Conservation (phyloP, 257 asterid genomes). For the Solanum gracilifrons region DNA sequence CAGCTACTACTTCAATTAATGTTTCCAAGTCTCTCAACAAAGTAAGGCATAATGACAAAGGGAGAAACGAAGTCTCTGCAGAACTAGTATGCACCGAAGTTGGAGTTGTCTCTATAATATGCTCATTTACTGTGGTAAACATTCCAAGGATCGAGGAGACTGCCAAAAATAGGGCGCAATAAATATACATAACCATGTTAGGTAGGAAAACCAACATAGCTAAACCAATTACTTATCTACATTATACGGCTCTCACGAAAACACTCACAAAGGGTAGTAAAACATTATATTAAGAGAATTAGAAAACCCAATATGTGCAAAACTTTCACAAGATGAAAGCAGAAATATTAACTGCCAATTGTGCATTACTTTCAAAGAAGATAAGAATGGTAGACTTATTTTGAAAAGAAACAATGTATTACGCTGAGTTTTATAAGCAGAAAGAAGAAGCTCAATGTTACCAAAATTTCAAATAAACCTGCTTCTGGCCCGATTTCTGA, state of each 20-base stretch:
- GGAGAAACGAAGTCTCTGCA: constrained; percentile 53
- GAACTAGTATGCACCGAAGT: constrained; percentile 15
- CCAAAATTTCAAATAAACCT: constrained; percentile 92
- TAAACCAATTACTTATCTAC: not conserved
- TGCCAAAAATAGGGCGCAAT: constrained; percentile 22
- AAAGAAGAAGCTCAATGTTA: constrained; percentile 66
- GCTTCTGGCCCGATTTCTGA: constrained; percentile 99
- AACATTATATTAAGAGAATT: not conserved
- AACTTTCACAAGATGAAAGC: not conserved
- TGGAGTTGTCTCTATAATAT: constrained; percentile 67
- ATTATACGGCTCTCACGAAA: not conserved
- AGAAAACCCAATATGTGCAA: not conserved
- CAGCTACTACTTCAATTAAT: constrained; percentile 87
- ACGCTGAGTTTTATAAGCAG: constrained; percentile 17
- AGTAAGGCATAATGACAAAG: constrained; percentile 73
- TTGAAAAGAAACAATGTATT: not conserved
- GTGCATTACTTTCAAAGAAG: not conserved
- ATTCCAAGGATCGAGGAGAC: constrained; percentile 81
- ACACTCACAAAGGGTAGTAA: not conserved
- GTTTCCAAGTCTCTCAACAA: constrained; percentile 94
- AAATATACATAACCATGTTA: not conserved
- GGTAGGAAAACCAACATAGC: not conserved
- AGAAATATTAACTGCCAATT: not conserved
- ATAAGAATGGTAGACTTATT: not conserved
- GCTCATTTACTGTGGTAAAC: constrained; percentile 64